These are phyloP conservation scores for Cryptococcus wingfieldii DNA, from an alignment of 1,284 basidiomycete genomes.

Conservation along the genomic window DNA sequence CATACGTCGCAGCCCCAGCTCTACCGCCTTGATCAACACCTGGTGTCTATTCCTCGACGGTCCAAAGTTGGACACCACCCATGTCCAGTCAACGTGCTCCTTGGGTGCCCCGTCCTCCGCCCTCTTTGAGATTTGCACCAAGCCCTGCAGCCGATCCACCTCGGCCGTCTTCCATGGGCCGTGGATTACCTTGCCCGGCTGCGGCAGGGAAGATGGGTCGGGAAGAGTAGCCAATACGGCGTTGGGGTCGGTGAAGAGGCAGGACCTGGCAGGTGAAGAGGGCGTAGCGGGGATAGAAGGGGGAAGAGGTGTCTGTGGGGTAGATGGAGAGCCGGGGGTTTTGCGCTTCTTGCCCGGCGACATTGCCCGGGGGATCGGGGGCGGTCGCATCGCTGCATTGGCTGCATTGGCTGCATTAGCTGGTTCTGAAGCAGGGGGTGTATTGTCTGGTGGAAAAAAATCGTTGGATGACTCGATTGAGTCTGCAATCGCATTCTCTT, in stretches of 20 bases:
- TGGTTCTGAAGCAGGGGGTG: too few species aligned
- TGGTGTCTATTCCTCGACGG: conserved; percentile 26
- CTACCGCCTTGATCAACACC: conserved; percentile 33
- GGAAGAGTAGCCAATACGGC: neutral
- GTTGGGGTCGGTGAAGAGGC: neutral
- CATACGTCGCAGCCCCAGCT: conserved; percentile 30
- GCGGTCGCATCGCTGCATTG: too few species aligned
- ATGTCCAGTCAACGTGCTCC: conserved; percentile 28
- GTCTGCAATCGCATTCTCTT: too few species aligned
- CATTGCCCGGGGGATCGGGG: too few species aligned
- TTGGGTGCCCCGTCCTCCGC: conserved; percentile 10
- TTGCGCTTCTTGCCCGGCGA: neutral
- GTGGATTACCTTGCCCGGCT: neutral
- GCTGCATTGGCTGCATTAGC: too few species aligned
- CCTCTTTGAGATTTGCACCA: conserved; percentile 6
- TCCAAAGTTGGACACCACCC: conserved; percentile 23
- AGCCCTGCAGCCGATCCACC: conserved; percentile 4
- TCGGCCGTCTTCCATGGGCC: conserved; percentile 13
- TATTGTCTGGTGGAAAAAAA: too few species aligned
- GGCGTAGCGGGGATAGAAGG: neutral
- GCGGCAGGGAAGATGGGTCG: neutral
- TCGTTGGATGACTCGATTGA: too few species aligned
- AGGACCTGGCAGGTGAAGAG: neutral
- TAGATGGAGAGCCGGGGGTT: neutral
- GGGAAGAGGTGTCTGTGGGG: neutral